Percentiles rank a stretch among this genome's conserved stretches.
These are phyloP conservation scores for Entomortierella lignicola DNA, from an alignment of 192 early-diverging fungal species.

Conservation along the genomic window DNA sequence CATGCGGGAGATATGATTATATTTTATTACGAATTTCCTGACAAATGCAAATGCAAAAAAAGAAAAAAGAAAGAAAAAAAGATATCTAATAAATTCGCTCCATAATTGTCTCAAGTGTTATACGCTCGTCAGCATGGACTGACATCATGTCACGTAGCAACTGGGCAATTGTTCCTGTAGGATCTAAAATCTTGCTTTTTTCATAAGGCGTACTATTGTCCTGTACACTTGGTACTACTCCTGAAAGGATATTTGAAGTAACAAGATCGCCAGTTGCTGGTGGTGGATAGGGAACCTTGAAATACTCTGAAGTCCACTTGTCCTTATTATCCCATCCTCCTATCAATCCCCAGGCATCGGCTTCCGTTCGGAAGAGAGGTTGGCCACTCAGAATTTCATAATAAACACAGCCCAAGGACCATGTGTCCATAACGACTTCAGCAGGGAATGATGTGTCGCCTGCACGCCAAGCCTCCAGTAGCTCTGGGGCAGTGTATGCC, in stretches of 20 bases:
- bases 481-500: constrained; percentile 40
- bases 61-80: neutral
- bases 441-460: constrained; percentile 41
- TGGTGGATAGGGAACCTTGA: constrained; percentile 33
- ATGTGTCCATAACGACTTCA: constrained; percentile 45
- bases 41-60: too few relatives aligned
- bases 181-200: constrained; percentile 27
- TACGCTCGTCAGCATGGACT: constrained; percentile 29
- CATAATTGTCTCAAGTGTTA: constrained; percentile 37
- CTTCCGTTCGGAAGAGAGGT: constrained; percentile 28
- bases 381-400: constrained; percentile 39
- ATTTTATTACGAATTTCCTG: neutral
- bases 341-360: constrained; percentile 41
- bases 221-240: neutral
- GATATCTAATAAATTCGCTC: constrained; percentile 35
- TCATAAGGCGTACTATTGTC: constrained; percentile 10
- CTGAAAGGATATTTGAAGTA: neutral
- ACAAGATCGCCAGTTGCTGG: neutral
- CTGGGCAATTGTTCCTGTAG: constrained; percentile 31
- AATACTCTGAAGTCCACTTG: constrained; percentile 13
- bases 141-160: constrained; percentile 36
- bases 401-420: constrained; percentile 49
- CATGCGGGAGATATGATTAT: too few relatives aligned
- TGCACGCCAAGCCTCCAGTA: constrained; percentile 48
- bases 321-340: constrained; percentile 33